Conservation (phyloP, 148 eudicot genomes). For the Cornus florida region DNA sequence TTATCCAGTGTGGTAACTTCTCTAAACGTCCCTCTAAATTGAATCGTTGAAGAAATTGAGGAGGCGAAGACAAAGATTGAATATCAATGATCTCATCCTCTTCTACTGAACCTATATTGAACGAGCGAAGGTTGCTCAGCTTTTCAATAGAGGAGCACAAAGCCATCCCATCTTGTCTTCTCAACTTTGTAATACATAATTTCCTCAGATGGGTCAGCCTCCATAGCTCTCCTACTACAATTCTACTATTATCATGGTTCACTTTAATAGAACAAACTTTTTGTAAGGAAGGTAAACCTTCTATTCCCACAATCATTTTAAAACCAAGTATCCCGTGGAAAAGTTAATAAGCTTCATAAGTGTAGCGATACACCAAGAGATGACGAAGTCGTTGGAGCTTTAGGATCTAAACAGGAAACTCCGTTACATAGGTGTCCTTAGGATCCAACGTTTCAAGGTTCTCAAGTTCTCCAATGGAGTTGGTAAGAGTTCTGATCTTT, state of each 20-base stretch:
- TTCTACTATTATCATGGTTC: neutral
- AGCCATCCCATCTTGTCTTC: neutral
- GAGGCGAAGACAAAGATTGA: neutral
- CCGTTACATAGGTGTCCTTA: neutral
- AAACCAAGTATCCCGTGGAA: neutral
- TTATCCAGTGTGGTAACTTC: neutral
- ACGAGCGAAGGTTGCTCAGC: neutral
- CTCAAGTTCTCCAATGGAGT: conserved; percentile 1
- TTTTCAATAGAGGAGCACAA: neutral
- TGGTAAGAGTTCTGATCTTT: neutral
- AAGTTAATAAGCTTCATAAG: neutral
- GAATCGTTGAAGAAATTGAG: neutral
- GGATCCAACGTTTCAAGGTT: conserved; percentile 11
- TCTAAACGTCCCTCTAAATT: neutral
- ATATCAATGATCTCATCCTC: neutral
- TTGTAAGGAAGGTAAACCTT: neutral
- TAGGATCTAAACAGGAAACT: conserved; percentile 13
- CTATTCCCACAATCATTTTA: neutral
- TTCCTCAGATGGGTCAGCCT: neutral
- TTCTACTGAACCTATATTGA: neutral
- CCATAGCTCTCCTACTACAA: neutral
- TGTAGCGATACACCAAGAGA: neutral
- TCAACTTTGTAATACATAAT: neutral
- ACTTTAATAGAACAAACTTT: conserved; percentile 4
- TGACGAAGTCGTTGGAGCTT: conserved; percentile 1